phyloP scores from a whole-genome alignment of 768 basidiomycete species.

The Royoungia palumana region DNA sequence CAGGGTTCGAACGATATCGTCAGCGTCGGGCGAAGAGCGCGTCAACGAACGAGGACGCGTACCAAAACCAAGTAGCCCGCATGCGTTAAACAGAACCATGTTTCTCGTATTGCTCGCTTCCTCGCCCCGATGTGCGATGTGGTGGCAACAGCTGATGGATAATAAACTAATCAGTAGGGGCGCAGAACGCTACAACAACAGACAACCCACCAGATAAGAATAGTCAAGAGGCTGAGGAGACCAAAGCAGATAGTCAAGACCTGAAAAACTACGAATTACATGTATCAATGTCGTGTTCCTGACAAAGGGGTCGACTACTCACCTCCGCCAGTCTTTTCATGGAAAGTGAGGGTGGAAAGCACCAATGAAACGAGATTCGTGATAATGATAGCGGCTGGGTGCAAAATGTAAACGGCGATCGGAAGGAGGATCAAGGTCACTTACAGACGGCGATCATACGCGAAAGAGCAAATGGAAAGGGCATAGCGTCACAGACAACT shows the following conservation, averaged over 20 bases:
- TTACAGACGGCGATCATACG: conserved; percentile 20
- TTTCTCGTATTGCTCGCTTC: conserved; percentile 25
- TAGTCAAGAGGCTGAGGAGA: conserved; percentile 7
- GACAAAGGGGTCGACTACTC: neutral
- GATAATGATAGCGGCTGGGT: conserved; percentile 17
- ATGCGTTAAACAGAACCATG: conserved; percentile 18
- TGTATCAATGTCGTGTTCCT: neutral
- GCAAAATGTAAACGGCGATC: neutral
- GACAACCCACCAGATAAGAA: conserved; percentile 21
- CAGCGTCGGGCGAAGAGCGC: neutral
- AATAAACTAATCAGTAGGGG: neutral
- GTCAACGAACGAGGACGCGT: neutral
- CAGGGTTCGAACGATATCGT: neutral
- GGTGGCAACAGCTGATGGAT: conserved; percentile 14
- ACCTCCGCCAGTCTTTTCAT: conserved; percentile 23
- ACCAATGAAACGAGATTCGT: conserved; percentile 11
- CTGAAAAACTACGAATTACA: conserved; percentile 19
- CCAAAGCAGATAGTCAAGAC: conserved; percentile 11
- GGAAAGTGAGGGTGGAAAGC: conserved; percentile 17
- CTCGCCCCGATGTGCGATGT: conserved; percentile 6
- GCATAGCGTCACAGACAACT: conserved; percentile 27
- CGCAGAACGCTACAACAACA: neutral
- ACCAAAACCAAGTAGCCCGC: conserved; percentile 21
- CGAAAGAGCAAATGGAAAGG: conserved; percentile 22
- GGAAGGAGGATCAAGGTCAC: conserved; percentile 1